Evolutionary conservation across 768 basidiomycete genomes (phyloP).

Genomic region (Auricularia sp.): DNA sequence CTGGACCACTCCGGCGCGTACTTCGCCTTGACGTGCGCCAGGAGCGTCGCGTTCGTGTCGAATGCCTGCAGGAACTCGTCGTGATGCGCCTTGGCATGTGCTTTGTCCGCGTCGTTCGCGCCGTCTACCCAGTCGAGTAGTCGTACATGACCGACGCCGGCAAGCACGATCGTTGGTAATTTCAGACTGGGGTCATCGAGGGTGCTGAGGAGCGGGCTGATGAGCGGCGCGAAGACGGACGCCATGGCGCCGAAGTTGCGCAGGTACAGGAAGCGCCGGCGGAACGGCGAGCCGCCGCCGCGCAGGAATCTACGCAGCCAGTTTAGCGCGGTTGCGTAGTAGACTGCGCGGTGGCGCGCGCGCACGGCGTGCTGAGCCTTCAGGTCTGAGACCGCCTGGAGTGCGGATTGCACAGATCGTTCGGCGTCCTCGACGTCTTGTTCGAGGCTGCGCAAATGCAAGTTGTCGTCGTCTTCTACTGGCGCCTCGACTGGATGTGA

Average conservation of each 20-base stretch:
- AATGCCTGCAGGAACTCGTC: too few species aligned
- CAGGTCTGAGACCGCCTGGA: not conserved
- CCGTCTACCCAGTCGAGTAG: not conserved
- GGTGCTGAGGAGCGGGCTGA: not conserved
- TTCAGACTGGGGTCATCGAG: not conserved
- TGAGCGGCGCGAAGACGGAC: not conserved
- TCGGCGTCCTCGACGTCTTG: not conserved
- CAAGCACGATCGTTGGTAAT: not conserved
- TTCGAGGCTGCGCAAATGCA: too few species aligned
- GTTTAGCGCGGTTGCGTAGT: not conserved
- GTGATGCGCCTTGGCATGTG: not conserved
- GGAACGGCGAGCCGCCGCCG: not conserved
- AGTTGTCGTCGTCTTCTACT: too few species aligned
- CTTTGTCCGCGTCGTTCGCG: not conserved
- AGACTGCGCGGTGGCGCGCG: not conserved
- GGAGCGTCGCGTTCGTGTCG: too few species aligned
- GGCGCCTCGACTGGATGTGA: too few species aligned
- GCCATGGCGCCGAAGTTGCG: not conserved
- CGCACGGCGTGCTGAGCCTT: not conserved
- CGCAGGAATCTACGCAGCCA: not conserved
- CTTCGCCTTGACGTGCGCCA: too few species aligned
- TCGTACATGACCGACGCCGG: not conserved
- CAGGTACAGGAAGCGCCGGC: not conserved
- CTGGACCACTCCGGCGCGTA: too few species aligned
- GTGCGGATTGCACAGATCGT: not conserved